phyloP scores from a whole-genome alignment of 345 rosid species.

The Brassica incana region DNA sequence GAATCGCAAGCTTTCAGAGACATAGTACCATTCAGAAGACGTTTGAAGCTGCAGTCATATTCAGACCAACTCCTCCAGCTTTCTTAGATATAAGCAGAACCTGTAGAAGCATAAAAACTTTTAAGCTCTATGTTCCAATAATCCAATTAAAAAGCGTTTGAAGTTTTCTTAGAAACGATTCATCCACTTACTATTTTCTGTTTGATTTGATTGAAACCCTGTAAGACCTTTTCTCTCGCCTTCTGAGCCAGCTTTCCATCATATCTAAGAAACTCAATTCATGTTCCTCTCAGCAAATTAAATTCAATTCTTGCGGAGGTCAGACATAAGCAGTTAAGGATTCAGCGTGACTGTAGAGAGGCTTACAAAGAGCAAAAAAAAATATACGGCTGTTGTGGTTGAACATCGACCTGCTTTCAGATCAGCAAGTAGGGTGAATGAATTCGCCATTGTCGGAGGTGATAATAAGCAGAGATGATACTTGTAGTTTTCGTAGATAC shows the following conservation, averaged over 20 bases:
- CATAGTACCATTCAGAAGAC: constrained; percentile 41
- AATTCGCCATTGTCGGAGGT: no score
- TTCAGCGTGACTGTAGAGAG: neutral
- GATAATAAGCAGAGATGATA: no score
- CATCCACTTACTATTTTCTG: constrained; percentile 49
- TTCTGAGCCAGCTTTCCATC: constrained; percentile 57
- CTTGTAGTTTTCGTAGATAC: no score
- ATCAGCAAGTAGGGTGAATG: no score
- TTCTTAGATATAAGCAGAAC: constrained; percentile 58
- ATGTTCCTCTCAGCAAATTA: constrained; percentile 38
- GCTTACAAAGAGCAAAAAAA: no score
- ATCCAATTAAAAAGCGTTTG: neutral
- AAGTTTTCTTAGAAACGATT: neutral
- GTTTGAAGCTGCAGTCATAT: constrained; percentile 65
- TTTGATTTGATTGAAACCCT: constrained; percentile 57
- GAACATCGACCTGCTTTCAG: no score
- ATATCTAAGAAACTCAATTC: constrained; percentile 52
- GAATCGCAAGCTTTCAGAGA: neutral
- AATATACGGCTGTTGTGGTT: no score
- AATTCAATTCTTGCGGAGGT: neutral
- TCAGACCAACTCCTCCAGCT: constrained; percentile 73
- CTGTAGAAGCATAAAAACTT: constrained; percentile 31
- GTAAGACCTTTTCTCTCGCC: constrained; percentile 56
- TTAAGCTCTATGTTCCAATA: neutral
- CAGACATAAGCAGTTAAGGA: neutral